Percentiles rank a stretch among this genome's conserved stretches.
These are phyloP conservation scores for Trypanosomatidae sp. DNA, from an alignment of 208 protist genomes.

Conservation along the genomic window DNA sequence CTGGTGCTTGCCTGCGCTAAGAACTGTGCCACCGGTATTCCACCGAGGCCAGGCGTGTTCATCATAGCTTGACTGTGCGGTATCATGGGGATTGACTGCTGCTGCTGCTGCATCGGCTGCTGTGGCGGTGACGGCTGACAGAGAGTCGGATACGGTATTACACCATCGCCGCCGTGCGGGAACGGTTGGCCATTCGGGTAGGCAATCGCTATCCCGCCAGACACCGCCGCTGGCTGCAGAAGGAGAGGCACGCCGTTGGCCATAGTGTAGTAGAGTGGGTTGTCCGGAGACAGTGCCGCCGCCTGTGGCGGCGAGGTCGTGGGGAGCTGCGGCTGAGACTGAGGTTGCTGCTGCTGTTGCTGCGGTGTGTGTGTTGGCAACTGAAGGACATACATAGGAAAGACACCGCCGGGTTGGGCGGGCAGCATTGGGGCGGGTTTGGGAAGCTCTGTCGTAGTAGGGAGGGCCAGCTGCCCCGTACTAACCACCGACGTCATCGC, in stretches of 20 bases:
- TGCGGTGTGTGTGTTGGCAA: not conserved
- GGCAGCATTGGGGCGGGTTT: not conserved
- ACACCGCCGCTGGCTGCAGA: slow-evolving; percentile 19
- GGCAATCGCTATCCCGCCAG: slow-evolving; percentile 17
- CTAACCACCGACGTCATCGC: not conserved
- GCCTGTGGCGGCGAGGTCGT: not conserved
- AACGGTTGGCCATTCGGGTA: slow-evolving; percentile 10
- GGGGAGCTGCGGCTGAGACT: not conserved
- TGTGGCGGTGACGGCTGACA: not conserved
- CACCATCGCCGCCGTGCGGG: not conserved
- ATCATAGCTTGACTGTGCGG: not conserved
- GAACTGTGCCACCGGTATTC: not conserved
- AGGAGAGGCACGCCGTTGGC: slow-evolving; percentile 21
- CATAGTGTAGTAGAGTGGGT: slow-evolving; percentile 28
- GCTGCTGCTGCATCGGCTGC: slow-evolving; percentile 11
- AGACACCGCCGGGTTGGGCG: not conserved
- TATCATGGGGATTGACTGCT: not conserved
- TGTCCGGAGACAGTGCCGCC: not conserved
- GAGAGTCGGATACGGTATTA: not conserved
- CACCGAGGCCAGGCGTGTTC: not conserved
- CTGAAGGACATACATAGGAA: slow-evolving; percentile 1
- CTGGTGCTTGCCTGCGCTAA: not conserved
- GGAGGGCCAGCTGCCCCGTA: not conserved
- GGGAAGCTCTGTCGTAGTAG: not conserved
- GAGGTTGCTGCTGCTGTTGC: slow-evolving; percentile 13